Base-by-base conservation (phyloP, 352 stramenopile genomes). In the Lagenidium giganteum region DNA sequence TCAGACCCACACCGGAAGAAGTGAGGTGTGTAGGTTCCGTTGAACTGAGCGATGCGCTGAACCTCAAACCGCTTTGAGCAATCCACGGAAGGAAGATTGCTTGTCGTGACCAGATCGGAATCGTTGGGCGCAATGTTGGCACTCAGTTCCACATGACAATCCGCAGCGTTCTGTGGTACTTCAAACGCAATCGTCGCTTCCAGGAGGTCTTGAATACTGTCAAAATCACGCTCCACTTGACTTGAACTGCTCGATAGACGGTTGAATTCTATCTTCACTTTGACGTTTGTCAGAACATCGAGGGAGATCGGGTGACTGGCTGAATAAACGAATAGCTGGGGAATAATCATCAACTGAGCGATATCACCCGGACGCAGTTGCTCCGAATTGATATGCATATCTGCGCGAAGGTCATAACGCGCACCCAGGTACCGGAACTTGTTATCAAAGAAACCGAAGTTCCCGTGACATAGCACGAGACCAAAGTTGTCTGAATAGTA, bases 301-400 rank as follows among this genome's bases (percentile, higher is more conserved):
- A 52, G 35, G 8, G 33, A n/a, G 8, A 12, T n/a, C 32, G n/a
- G n/a, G n/a, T n/a, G n/a, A n/a, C n/a, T n/a, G n/a, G n/a, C n/a
- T n/a, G 6, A 8, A 23, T 21, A 16, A 18, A 65, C 43, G 4
- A 43, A 11, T 5, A 68, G 5, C 3, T 38, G 42, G 11, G 57
- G 61, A 11, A 26, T 40, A 17, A 39, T 55, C 20, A 61, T 27
- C 30, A 70, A 38, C 17, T 70, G 60, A 8, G 58, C 56, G 6
- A 42, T 54, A n/a, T 20, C 45, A 21, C 61, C 64, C 36, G 67
- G 61, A 40, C 70, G 22, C 28, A 79, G 53, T 27, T 79, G 64
- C 32, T 79, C 64, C 11, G n/a, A 37, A 31, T 79, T 64, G 18
- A 76, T 67, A 36, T 66, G 42, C 40, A 79, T 69, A n/a, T 71